A percentile compares a stretch with the other conserved stretches of the same genome.
Evolutionary conservation across 2,329 filamentous ascomycete species (phyloP).

Genomic region (Fusarium domesticum): DNA sequence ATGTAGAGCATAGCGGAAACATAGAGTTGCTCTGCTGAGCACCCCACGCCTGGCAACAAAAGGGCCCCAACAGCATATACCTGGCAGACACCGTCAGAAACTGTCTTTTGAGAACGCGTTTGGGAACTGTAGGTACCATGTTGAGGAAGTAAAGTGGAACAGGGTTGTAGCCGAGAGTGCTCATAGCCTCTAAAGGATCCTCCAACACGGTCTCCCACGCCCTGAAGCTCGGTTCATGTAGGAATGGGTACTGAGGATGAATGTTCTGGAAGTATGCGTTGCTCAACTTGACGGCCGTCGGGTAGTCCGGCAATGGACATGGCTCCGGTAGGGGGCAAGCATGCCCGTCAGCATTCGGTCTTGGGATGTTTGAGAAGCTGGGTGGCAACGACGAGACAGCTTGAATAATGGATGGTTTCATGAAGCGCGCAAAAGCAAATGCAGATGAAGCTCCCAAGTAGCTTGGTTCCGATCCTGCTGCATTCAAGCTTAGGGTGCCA

Average conservation of each 20-base stretch:
- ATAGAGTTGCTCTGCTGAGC: slow-evolving; percentile 13
- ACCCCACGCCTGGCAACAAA: too few relatives aligned
- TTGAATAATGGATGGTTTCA: slow-evolving; percentile 6
- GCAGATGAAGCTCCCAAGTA: slow-evolving; percentile 30
- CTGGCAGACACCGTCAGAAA: background rate
- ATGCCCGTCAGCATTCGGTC: too few relatives aligned
- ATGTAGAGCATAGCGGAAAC: slow-evolving; percentile 1
- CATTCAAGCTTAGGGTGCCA: slow-evolving; percentile 18
- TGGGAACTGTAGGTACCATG: slow-evolving; percentile 1
- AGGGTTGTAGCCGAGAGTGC: background rate
- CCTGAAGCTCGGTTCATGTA: slow-evolving; percentile 11
- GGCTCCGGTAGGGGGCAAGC: too few relatives aligned
- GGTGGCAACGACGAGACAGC: background rate
- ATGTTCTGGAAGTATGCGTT: slow-evolving; percentile 10
- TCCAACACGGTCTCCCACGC: too few relatives aligned
- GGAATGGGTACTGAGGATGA: slow-evolving; percentile 12
- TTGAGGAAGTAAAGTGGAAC: slow-evolving; percentile 6
- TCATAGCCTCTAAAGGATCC: too few relatives aligned
- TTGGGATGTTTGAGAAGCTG: background rate
- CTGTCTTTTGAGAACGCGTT: too few relatives aligned
- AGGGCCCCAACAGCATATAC: slow-evolving; percentile 9
- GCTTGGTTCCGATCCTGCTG: slow-evolving; percentile 20
- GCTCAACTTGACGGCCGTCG: background rate
- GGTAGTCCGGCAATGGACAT: slow-evolving; percentile 1
- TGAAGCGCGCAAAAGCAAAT: slow-evolving; percentile 28